Evolutionary conservation across 2,329 filamentous ascomycete species (phyloP), one percentile per base, ranked within the genome.

Genomic region (Alternaria sp.): DNA sequence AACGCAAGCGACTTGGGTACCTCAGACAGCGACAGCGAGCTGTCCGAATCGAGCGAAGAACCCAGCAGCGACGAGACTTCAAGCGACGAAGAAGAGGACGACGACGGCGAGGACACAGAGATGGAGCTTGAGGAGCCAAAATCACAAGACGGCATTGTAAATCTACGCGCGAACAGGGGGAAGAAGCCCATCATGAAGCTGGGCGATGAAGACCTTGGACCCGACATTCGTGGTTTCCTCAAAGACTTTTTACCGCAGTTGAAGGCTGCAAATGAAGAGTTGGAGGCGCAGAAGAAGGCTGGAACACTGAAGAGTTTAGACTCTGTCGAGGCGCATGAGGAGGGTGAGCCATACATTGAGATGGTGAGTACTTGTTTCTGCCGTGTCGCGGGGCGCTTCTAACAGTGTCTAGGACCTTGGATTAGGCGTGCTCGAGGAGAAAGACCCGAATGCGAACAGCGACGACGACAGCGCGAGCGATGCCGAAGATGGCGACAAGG

Each of bases 361-460:
- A 79, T 80, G 79, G 76, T 79, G 55, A 59, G 73, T 51, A 28
- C 3, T 36, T 41, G 38, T 26, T 12, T 34, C 20, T 14, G 5
- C 12, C 7, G 12, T 16, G 4, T 16, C 20, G 22, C 7, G 32
- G 18, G 39, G 7, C 34, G 42, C 22, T 55, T 24, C 57, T 71
- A 38, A 70, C 66, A 20, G 20, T 48, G 8, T 43, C 49, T 32
- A 76, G 71, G 65, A 82, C 62, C 79, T 83, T n/a, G 81, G 81
- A 22, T 74, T 83, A 36, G 81, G 81, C n/a, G 81, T 83, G 14
- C 71, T 82, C 3, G 78, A 83, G 67, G 74, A 79, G 58, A 71
- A 78, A 59, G 73, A 77, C 41, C 66, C 70, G 0, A 64, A 74
- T 39, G 69, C 64, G 26, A 61, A 62, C 36, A 64, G 69, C 9